These are phyloP conservation scores for Arachis hypogaea DNA, from an alignment of 306 rosid species.

Conservation along the genomic window DNA sequence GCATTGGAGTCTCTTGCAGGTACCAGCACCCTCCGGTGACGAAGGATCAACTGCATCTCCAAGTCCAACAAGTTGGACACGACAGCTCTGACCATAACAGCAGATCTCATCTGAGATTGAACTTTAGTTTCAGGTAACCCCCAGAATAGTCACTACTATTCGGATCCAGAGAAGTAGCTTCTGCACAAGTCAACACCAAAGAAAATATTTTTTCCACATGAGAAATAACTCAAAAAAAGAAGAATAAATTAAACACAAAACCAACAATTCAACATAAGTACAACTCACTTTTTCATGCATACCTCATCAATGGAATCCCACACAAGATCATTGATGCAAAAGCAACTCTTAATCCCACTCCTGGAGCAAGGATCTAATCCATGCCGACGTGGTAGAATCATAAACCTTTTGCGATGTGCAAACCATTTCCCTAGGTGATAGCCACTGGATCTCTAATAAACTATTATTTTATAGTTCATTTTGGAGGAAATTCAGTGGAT, in stretches of 20 bases:
- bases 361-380: constrained; percentile 38
- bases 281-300: constrained; percentile 65
- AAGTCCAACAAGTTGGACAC: no score
- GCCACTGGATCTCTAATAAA: constrained; percentile 74
- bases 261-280: not conserved
- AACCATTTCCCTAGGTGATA: constrained; percentile 56
- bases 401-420: constrained; percentile 66
- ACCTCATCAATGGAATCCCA: constrained; percentile 69
- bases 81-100: no score
- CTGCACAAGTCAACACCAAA: constrained; percentile 46
- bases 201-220: no score
- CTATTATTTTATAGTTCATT: no score
- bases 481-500: no score
- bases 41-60: no score
- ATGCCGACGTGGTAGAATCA: constrained; percentile 57
- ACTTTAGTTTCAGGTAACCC: no score
- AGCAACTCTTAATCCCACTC: constrained; percentile 55
- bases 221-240: not conserved
- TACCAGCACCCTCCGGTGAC: no score
- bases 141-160: constrained; percentile 36
- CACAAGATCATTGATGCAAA: constrained; percentile 51
- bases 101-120: no score
- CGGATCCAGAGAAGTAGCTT: constrained; percentile 49
- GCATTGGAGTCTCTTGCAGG: no score
- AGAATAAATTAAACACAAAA: no score